phyloP scores from a whole-genome alignment of 169 alveolate genomes.

The Plasmodium malariae region DNA sequence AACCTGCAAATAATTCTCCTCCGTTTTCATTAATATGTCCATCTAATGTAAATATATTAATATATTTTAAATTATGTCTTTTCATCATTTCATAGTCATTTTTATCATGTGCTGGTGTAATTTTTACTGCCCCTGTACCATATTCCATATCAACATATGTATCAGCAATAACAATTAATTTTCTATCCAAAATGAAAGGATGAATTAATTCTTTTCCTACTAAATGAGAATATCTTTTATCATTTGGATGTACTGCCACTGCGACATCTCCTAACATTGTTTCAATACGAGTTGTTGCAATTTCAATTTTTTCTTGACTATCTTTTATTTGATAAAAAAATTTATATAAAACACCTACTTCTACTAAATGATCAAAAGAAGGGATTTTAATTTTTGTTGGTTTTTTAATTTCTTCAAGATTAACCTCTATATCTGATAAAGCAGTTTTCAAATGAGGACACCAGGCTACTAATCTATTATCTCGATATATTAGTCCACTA shows the following conservation, averaged over 20 bases:
- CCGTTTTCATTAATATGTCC: conserved; percentile 97
- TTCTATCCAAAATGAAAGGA: conserved; percentile 97
- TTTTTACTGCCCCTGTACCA: conserved; percentile 99
- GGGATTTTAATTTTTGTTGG: conserved; percentile 90
- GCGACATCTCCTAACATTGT: conserved; percentile 99
- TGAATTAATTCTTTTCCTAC: conserved; percentile 97
- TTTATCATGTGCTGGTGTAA: conserved; percentile 99
- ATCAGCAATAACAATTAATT: conserved; percentile 96
- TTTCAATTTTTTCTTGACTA: conserved; percentile 88
- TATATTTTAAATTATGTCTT: conserved; percentile 93
- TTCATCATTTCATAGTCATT: conserved; percentile 98
- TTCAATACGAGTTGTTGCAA: conserved; percentile 99
- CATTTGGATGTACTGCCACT: conserved; percentile 99
- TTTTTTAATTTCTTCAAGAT: conserved; percentile 92
- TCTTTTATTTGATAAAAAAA: conserved; percentile 95
- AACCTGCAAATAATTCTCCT: conserved; percentile 94
- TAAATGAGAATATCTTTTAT: conserved; percentile 91
- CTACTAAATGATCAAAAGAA: conserved; percentile 88
- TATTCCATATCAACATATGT: conserved; percentile 96
- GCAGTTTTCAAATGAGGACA: conserved; percentile 98
- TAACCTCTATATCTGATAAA: conserved; percentile 99
- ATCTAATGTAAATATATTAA: conserved; percentile 95
- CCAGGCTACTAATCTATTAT: conserved; percentile 98
- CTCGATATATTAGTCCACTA: conserved; percentile 96
- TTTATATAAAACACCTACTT: conserved; percentile 98